Evolutionary conservation across 2,329 filamentous ascomycete genomes (phyloP), one percentile per base, ranked within the genome.

Genomic region (Fusarium sp.): DNA sequence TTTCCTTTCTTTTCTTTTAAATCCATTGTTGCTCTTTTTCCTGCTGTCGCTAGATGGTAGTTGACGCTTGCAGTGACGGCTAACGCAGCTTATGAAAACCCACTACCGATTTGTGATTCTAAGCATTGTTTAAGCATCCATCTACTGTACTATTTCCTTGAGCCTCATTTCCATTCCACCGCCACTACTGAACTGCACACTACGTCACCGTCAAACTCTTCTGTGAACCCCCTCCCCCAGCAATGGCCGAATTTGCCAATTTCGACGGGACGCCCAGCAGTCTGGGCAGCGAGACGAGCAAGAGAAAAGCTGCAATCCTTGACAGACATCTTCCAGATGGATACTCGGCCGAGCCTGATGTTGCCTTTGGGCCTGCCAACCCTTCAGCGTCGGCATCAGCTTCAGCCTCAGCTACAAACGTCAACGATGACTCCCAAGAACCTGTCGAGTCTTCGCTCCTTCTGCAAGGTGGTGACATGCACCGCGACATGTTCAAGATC

Each of bases 401-500:
- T 12, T 62, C 69, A 7, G 59, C 68, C 25, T 68, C 74, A 20
- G 63, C 65, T 16, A 51, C 69, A 37, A 67, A 57, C 27, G 42
- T 61, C 46, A 68, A 67, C 13, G 64, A 66, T 13, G 55, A 61
- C 54, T 57, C 69, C 37, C 70, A 72, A 25, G 87, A 91, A 64
- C 65, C 70, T n/a, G 65, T 80, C 34, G 79, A 81, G 58, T 93
- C 91, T 3, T 94, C 92, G 0, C 82, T 94, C 56, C 88, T 84
- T 62, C 83, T 94, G 5, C 91, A 92, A 75, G 92, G 92, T 54
- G 92, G 92, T 42, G 92, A 94, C 74, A 91, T 94, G 24, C 92
- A 94, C 77, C 89, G 92, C 34, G 91, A 93, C 74, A 86, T 94
- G 34, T 94, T 92, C 85, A 91, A 88, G 76, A 89, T 93, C 73